Evolutionary conservation across 805 yeast species (phyloP), one percentile per base, ranked within the genome.

Genomic region (Priceomyces haplophilus): DNA sequence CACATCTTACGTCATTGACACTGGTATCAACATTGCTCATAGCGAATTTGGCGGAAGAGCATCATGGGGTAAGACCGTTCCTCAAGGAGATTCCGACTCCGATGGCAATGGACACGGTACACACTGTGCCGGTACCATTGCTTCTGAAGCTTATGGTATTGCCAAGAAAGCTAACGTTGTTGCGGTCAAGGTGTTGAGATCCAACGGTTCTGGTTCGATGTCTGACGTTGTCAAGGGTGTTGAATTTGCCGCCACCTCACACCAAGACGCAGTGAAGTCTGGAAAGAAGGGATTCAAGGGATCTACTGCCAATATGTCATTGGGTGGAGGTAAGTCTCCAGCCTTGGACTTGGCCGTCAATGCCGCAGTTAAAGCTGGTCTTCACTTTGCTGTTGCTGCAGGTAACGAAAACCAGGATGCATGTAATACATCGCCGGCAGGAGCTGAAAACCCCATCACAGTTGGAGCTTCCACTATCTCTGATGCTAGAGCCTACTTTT

Each of bases 31-130:
- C 53, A 73, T 81, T 39, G 68, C 75, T 13, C 97, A 89, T 62
- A 74, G 71, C 27, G 93, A 88, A 57, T 89, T 89, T 56, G 83
- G 70, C 8, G 90, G 90, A 37, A 80, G 97, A 69, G 95, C 96
- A 35, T 61, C 61, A 31, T 87, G 95, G 95, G 96, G 96, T 53
- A 75, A 82, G 39, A 87, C 95, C 44, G 73, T 87, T 51, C 95
- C 95, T 52, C 54, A 64, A 40, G 83, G 82, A 55, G 88, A 81
- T 53, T 75, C 75, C 41, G 88, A 83, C 52, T 56, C 73, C 34
- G 96, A 90, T 62, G 93, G 88, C 41, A 85, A 87, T 56, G 97
- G 97, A 40, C 97, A 89, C 66, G 97, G 97, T 58, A 88, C 96
- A 36, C 97, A 89, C 59, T 88, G 95, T 70, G 96, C 97, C n/a